Evolutionary conservation across 371 early-diverging fungal species (phyloP), one percentile per base, ranked within the genome.

Genomic region (Lichtheimia ornata): DNA sequence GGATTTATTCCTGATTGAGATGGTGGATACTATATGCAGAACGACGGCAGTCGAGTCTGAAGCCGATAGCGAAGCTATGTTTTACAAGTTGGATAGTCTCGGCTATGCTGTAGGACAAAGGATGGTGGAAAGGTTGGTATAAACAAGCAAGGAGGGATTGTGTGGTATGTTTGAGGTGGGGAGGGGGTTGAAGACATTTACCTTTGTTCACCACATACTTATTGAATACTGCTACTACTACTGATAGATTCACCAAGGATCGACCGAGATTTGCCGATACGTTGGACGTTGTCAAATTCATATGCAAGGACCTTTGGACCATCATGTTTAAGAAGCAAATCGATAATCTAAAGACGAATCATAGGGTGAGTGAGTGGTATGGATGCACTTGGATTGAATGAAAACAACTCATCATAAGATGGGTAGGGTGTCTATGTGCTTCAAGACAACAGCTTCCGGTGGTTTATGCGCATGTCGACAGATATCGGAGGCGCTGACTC

Each of bases 281-380:
- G 30, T 74, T 97, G 43, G 97, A 96, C 52, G 89, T 95, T 18
- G 93, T 98, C 58, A 98, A 98, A 74, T 98, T 95, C 76, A 87
- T 98, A 18, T 98, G 99, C 84, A 97, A 97, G 69, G 99, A 98
- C 57, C 83, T 96, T 45, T 98, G 99, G 99, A 88, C 88, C 50
- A 77, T 91, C 28, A 77, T 95, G 65, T 98, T 97, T 71, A 89
- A 92, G 65, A 95, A 97, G 66, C 97, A 97, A 68, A 88, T 97
- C 47, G 99, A 98, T 70, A 97, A 97, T 65, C 76, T 98, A 28
- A 98, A 98, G 71, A 97, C 99, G 13, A 98, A 98, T 73, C 97
- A 97, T 73, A 73, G 95, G 63, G 94, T 94, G 75, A 64, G 81
- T 25, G 12, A 20, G 28, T 30, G 24, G 5, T 18, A 15, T 14